Percentiles rank a stretch among this genome's conserved stretches.
These are phyloP conservation scores for Isoetes taiwanensis DNA, from an alignment of 75 land plant species.

Conservation along the genomic window DNA sequence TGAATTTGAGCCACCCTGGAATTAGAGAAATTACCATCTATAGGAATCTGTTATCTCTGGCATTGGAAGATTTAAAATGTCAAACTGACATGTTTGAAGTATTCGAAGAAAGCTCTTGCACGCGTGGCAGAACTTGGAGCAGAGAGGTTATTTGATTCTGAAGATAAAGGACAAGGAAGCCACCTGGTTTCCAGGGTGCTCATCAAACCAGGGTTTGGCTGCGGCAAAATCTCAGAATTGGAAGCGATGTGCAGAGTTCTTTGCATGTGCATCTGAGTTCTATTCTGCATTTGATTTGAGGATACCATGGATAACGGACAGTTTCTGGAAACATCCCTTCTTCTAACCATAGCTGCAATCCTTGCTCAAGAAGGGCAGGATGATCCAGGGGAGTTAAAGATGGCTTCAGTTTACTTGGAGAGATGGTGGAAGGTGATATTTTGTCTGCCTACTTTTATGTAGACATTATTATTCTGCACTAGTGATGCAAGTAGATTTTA, in stretches of 20 bases:
- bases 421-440: conserved; percentile 55
- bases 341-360: conserved; percentile 44
- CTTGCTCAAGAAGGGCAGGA: conserved; percentile 28
- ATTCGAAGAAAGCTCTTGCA: conserved; percentile 34
- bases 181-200: conserved; percentile 57
- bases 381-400: conserved; percentile 22
- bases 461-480: too few species aligned
- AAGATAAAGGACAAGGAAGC: conserved; percentile 48
- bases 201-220: conserved; percentile 68
- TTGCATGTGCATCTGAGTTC: conserved; percentile 54
- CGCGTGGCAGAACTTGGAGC: conserved; percentile 40
- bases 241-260: conserved; percentile 40
- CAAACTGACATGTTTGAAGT: conserved; percentile 33
- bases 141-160: conserved; percentile 54
- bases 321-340: conserved; percentile 34
- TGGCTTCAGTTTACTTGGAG: conserved; percentile 40
- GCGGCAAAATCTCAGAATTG: conserved; percentile 33
- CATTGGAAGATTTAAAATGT: conserved; percentile 19
- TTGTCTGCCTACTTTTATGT: conserved; percentile 1
- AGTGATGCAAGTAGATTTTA: too few species aligned
- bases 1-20: conserved; percentile 36
- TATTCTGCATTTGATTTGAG: conserved; percentile 14
- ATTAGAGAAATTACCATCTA: conserved; percentile 50
- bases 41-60: conserved; percentile 49
- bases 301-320: too few species aligned